Percentiles rank a stretch among this genome's conserved stretches.
Evolutionary conservation across 2,329 filamentous ascomycete genomes (phyloP).

Genomic region (Fusarium torulosum): DNA sequence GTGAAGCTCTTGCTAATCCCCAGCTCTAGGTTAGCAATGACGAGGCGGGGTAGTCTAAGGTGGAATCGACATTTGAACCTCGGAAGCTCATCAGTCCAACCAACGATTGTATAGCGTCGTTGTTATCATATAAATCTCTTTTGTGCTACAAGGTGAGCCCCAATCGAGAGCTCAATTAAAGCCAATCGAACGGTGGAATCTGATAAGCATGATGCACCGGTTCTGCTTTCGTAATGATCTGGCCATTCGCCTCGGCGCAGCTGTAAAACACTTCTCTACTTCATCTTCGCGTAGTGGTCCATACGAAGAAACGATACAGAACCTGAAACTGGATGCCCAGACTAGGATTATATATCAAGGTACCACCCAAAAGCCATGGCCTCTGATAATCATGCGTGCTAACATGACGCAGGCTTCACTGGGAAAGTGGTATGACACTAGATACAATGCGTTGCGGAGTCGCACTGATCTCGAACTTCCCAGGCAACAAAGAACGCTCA

Average conservation of each 20-base stretch:
- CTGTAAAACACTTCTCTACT: background rate
- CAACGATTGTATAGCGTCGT: too few species aligned
- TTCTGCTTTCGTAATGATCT: too few species aligned
- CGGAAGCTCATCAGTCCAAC: background rate
- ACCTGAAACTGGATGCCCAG: background rate
- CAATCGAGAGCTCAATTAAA: too few species aligned
- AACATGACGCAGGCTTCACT: conserved; percentile 51
- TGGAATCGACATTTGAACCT: background rate
- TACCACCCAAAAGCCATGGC: background rate
- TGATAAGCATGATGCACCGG: too few species aligned
- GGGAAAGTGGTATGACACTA: conserved; percentile 52
- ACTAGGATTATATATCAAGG: conserved; percentile 12
- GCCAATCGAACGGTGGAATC: too few species aligned
- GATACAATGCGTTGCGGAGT: background rate
- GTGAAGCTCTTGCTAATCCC: too few species aligned
- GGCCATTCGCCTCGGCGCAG: background rate
- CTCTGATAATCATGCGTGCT: background rate
- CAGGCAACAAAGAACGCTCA: conserved; percentile 56
- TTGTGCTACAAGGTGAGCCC: too few species aligned
- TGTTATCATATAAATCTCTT: too few species aligned
- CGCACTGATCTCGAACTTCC: background rate
- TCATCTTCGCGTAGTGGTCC: background rate
- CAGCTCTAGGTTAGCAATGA: conserved; percentile 4
- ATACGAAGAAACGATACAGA: conserved; percentile 4
- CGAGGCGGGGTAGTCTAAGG: conserved; percentile 3